A percentile compares a stretch with the other conserved stretches of the same genome.
Evolutionary conservation across 768 basidiomycete genomes (phyloP).

Genomic region (Kwoniella botswanensis): DNA sequence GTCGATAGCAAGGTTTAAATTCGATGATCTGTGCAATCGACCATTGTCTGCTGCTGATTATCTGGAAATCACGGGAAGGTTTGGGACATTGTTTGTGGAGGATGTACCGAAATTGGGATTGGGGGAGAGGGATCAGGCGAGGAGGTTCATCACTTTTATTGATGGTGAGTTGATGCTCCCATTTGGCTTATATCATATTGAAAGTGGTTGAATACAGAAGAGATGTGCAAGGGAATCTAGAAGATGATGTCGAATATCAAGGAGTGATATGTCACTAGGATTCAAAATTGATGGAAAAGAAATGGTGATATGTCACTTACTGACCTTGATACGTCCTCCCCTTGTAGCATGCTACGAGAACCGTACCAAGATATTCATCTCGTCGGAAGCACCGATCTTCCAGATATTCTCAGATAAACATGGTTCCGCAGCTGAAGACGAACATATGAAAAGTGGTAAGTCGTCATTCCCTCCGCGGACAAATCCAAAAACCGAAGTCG

Average conservation of each 20-base stretch:
- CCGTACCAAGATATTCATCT: slow-evolving; percentile 89
- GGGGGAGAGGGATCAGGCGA: slow-evolving; percentile 83
- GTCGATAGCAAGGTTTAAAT: slow-evolving; percentile 81
- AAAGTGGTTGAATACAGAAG: too few relatives aligned
- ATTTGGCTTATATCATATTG: too few relatives aligned
- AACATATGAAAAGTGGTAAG: slow-evolving; percentile 75
- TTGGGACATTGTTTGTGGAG: slow-evolving; percentile 83
- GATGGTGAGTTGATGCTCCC: slow-evolving; percentile 66
- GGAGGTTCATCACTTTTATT: slow-evolving; percentile 96
- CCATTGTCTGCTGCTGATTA: slow-evolving; percentile 95
- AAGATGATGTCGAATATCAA: too few relatives aligned
- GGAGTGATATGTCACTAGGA: too few relatives aligned
- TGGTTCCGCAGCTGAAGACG: slow-evolving; percentile 54
- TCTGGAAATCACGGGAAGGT: slow-evolving; percentile 85
- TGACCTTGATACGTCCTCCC: neutral
- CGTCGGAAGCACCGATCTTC: slow-evolving; percentile 89
- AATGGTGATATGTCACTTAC: too few relatives aligned
- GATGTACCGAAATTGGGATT: slow-evolving; percentile 89
- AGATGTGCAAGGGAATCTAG: too few relatives aligned
- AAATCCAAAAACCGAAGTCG: neutral
- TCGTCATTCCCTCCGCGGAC: slow-evolving; percentile 2
- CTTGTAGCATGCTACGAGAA: slow-evolving; percentile 85
- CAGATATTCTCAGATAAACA: slow-evolving; percentile 82
- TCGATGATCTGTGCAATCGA: slow-evolving; percentile 82
- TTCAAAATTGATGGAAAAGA: too few relatives aligned